These are phyloP conservation scores for Pinus albicaulis DNA, from an alignment of 75 land plant species.

Conservation along the genomic window DNA sequence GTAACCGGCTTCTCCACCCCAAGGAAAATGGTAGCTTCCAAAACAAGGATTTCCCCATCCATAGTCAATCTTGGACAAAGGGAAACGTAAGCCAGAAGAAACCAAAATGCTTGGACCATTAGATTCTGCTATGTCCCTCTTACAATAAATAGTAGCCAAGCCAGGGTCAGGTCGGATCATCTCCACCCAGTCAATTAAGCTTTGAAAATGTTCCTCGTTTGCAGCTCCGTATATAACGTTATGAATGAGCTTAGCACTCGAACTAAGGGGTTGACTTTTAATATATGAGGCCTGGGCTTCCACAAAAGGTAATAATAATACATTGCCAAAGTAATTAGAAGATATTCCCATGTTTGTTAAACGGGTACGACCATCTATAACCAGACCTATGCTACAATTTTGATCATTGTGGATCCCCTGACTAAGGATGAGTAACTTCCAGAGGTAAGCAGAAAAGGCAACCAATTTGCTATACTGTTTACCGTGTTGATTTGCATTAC, in stretches of 20 bases:
- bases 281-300: constrained; percentile 6
- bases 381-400: constrained; percentile 29
- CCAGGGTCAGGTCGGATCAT: constrained; percentile 15
- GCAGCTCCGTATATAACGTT: constrained; percentile 9
- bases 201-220: constrained; percentile 33
- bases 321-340: constrained; percentile 42
- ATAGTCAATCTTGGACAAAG: constrained; percentile 36
- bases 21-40: constrained; percentile 51
- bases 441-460: constrained; percentile 34
- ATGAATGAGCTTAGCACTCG: constrained; percentile 35
- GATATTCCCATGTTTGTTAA: background rate
- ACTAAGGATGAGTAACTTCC: constrained; percentile 16
- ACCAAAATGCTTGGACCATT: constrained; percentile 30
- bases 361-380: constrained; percentile 41
- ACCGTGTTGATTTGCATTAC: background rate
- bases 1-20: constrained; percentile 44
- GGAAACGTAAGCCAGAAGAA: constrained; percentile 39
- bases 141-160: constrained; percentile 23
- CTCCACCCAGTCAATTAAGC: constrained; percentile 52
- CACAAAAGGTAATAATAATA: constrained; percentile 34
- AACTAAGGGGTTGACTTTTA: constrained; percentile 7
- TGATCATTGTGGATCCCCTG: background rate
- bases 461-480: constrained; percentile 28
- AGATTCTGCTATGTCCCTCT: background rate
- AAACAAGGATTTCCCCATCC: constrained; percentile 48